Base-by-base conservation (phyloP, 352 stramenopile genomes). In the Chrysophaeum taylorii region DNA sequence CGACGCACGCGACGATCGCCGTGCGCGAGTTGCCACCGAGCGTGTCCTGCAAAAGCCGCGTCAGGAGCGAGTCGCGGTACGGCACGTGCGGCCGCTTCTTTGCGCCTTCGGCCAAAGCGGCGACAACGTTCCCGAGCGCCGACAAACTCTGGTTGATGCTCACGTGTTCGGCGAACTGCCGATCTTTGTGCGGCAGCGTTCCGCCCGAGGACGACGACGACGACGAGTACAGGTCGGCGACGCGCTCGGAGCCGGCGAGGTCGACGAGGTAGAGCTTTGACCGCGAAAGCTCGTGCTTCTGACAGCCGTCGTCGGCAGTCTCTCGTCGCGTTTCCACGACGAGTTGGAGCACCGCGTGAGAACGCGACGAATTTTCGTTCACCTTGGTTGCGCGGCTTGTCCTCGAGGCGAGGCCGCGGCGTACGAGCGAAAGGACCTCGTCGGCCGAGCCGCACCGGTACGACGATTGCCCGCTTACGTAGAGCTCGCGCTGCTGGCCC, bases 1-100 rank as follows among this genome's bases (percentile, higher is more conserved):
- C 50, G 36, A 69, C 52, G 66, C 66, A 73, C 36, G 63, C 67
- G 35, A 76, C 50, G 25, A 76, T 35, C 0, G 69, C 68, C 36
- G 72, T 76, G 21, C 60, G 52, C 42, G 72, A 70, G 42, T 76
- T 74, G 2, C 72, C 72, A 2, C 72, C 72, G 36, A 76, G 52
- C 7, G 60, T 36, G 53, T 76, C 69, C 63, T 84, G 77, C 12
- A 89, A 70, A 15, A 89, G 64, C 42, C 82, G 67, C 15, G 84
- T 89, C 57, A 89, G 76, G 69, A 87, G 85, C 14, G 73, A 83
- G 76, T 89, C 84, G 14, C 84, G 69, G 73, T 86, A 89, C 1
- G 84, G 84, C 14, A 89, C 79, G 79, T 86, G 84, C 27, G 69
- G 73, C 29, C 71, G 78, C 37, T 71, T 73, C 38, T 38, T 43